A percentile compares a stretch with the other conserved stretches of the same genome.
phyloP scores from a whole-genome alignment of 2,329 filamentous ascomycete species.

The Penicillium sp. region DNA sequence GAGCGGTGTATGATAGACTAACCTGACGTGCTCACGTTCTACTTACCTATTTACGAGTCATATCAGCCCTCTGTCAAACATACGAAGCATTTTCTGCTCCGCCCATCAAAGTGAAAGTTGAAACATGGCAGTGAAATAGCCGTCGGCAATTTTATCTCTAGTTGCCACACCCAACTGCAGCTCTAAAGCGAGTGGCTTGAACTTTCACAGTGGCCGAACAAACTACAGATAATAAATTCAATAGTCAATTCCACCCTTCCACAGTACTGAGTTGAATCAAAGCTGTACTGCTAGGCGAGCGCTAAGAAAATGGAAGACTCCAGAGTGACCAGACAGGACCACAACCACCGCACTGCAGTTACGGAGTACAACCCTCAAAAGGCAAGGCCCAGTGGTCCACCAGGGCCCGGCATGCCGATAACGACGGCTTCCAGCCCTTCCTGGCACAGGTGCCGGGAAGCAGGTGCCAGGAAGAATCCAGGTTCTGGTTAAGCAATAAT shows the following conservation, averaged over 20 bases:
- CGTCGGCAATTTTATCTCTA: background rate
- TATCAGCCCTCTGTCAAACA: background rate
- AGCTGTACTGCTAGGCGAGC: too few species aligned
- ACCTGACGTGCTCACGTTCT: background rate
- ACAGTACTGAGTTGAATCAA: too few species aligned
- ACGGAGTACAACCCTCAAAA: background rate
- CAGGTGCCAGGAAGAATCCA: background rate
- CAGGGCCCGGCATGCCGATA: background rate
- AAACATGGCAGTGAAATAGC: background rate
- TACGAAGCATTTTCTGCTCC: background rate
- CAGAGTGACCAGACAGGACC: too few species aligned
- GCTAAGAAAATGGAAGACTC: too few species aligned
- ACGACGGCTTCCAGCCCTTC: background rate
- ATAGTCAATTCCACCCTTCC: too few species aligned
- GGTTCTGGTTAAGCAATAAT: background rate
- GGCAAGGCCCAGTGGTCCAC: background rate
- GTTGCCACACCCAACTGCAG: background rate
- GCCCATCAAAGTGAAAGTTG: background rate
- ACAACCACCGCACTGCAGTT: background rate
- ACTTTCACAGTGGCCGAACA: background rate
- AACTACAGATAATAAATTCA: background rate
- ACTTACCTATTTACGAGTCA: background rate
- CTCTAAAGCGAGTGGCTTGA: background rate
- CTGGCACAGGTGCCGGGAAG: too few species aligned
- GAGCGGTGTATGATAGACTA: background rate